These are phyloP conservation scores for Xenoacremonium recifei DNA, from an alignment of 2,329 filamentous ascomycete genomes.

Conservation along the genomic window DNA sequence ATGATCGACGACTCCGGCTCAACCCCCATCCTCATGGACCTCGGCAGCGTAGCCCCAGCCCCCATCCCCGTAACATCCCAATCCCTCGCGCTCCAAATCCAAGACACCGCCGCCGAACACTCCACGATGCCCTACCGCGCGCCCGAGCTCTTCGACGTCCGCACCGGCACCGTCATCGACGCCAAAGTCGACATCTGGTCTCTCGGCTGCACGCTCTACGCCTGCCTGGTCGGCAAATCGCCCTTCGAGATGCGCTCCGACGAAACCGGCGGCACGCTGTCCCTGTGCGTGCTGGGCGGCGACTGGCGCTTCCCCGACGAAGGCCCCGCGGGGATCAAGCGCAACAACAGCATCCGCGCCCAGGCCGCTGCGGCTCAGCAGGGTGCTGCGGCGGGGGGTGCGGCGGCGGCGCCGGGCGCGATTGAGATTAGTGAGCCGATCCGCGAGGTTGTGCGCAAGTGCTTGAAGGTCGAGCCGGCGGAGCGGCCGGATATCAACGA, in stretches of 20 bases:
- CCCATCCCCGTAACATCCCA: slow-evolving; percentile 88
- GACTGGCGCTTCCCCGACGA: slow-evolving; percentile 98
- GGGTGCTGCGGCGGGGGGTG: slow-evolving; percentile 18
- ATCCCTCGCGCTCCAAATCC: slow-evolving; percentile 85
- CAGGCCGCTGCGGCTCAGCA: slow-evolving; percentile 29
- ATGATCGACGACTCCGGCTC: slow-evolving; percentile 95
- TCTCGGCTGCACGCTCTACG: slow-evolving; percentile 94
- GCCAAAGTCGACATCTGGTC: slow-evolving; percentile 99
- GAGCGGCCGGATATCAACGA: slow-evolving; percentile 87
- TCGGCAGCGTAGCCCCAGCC: slow-evolving; percentile 84
- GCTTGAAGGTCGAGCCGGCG: slow-evolving; percentile 79
- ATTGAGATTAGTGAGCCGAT: slow-evolving; percentile 75
- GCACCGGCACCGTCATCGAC: slow-evolving; percentile 87
- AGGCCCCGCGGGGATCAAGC: slow-evolving; percentile 56
- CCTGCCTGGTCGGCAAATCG: slow-evolving; percentile 92
- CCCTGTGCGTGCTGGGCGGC: slow-evolving; percentile 86
- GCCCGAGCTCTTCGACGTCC: slow-evolving; percentile 96
- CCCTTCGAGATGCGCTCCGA: slow-evolving; percentile 95
- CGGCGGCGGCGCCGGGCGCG: slow-evolving; percentile 28
- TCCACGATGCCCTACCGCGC: slow-evolving; percentile 98
- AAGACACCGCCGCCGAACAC: slow-evolving; percentile 94
- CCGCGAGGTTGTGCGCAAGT: slow-evolving; percentile 83
- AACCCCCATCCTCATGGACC: slow-evolving; percentile 93
- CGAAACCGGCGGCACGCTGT: slow-evolving; percentile 91
- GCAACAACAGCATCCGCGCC: slow-evolving; percentile 39